Base-by-base conservation (phyloP, 768 basidiomycete species). In the Macrolepiota fuliginosa region DNA sequence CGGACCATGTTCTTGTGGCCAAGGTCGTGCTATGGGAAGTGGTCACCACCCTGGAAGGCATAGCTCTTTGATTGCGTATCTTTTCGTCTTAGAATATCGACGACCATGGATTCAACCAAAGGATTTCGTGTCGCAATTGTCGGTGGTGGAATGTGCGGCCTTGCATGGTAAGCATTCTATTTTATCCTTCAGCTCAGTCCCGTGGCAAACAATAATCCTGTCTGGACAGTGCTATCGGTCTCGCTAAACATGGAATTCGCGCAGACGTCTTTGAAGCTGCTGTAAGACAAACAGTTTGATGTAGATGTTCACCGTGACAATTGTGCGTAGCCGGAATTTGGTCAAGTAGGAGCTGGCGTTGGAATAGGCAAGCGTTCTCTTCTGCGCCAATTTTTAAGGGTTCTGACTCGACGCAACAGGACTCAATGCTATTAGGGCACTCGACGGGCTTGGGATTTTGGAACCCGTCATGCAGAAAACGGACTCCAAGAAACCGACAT, bases 321-420 rank as follows among this genome's bases (percentile, higher is more conserved):
- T 37, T 47, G 19, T 37, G 32, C 58, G 0, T 65, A 84, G 83
- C 65, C 76, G 15, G 73, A 75, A 54, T 84, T 82, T 61, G 78
- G 74, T 25, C 82, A 85, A 69, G 74, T 84, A 42, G 84, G 84
- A 10, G 83, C 83, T n/a, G 83, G 82, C 11, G 78, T 86, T 46
- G 80, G 77, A 17, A 62, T 86, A 22, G 83, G 83, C 81, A 54
- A 63, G 70, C 54, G 35, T 17, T 27, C n/a, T n/a, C 22, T 9
- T 36, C 36, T 49, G 19, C 17, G 22, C 15, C 27, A 25, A 15
- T 5, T 54, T 24, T 13, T 37, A 29, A 42, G 15, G 40, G 52
- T 47, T 56, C 54, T 50, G 24, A 54, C 35, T 15, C 56, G 11
- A 2, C 17, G 10, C 36, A 13, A 25, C 42, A 84, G 82, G 83